These are phyloP conservation scores for Eimeria brunetti DNA, from an alignment of 169 alveolate species.

Conservation along the genomic window DNA sequence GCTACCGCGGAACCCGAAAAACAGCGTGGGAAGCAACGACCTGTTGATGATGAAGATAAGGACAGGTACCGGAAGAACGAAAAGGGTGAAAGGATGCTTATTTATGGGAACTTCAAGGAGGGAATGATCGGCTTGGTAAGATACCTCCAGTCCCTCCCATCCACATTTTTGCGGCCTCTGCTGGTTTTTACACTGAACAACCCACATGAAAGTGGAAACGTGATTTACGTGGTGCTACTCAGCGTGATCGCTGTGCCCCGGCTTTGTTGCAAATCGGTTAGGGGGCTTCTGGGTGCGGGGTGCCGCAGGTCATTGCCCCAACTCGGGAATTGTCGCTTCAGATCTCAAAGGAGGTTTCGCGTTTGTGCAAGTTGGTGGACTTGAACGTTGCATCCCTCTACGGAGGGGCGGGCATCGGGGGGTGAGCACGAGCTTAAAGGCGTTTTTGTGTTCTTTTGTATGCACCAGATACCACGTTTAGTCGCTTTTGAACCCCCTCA, in stretches of 20 bases:
- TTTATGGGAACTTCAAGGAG: conserved; percentile 85
- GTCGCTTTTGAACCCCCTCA: neutral
- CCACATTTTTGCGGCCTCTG: conserved; percentile 74
- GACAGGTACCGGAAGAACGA: conserved; percentile 60
- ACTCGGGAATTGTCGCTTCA: conserved; percentile 97
- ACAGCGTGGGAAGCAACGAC: conserved; percentile 34
- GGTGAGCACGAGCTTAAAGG: conserved; percentile 38
- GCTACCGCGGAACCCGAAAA: neutral
- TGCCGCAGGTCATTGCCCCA: conserved; percentile 91
- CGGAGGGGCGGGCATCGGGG: conserved; percentile 80
- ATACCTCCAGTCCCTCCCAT: conserved; percentile 95
- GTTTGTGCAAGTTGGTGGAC: conserved; percentile 70
- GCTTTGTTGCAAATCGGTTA: neutral
- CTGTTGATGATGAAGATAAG: conserved; percentile 25
- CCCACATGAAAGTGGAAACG: neutral
- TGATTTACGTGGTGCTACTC: neutral
- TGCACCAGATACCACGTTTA: neutral
- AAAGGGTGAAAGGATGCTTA: conserved; percentile 64
- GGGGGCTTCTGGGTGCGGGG: neutral
- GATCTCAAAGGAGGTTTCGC: conserved; percentile 90
- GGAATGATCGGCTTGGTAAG: conserved; percentile 93
- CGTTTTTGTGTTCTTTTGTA: neutral
- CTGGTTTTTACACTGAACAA: neutral
- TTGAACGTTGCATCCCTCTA: conserved; percentile 69
- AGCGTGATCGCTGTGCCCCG: conserved; percentile 54